Evolutionary conservation across 2,329 filamentous ascomycete species (phyloP).

Genomic region (Talaromyces piceae): DNA sequence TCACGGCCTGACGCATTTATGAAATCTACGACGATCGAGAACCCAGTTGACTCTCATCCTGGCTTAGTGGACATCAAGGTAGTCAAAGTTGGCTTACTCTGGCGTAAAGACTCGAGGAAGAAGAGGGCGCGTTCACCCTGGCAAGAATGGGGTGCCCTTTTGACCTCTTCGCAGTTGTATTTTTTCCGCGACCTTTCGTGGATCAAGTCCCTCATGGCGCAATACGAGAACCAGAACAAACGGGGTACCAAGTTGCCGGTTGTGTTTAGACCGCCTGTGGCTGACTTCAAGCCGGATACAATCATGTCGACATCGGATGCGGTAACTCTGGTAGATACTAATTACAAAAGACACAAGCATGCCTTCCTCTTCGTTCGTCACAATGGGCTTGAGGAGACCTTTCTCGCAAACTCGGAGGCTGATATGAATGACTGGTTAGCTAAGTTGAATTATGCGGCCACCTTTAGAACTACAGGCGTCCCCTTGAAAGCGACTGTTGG

Average conservation of each 20-base stretch:
- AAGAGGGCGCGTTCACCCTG: slow-evolving; percentile 91
- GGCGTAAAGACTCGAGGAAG: slow-evolving; percentile 91
- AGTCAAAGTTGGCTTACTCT: slow-evolving; percentile 88
- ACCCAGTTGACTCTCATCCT: slow-evolving; percentile 77
- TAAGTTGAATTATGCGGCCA: slow-evolving; percentile 91
- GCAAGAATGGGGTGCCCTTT: slow-evolving; percentile 97
- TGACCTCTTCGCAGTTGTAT: slow-evolving; percentile 95
- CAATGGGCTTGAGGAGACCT: slow-evolving; percentile 78
- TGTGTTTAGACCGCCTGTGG: slow-evolving; percentile 81
- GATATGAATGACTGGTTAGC: slow-evolving; percentile 97
- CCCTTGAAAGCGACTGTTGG: slow-evolving; percentile 82
- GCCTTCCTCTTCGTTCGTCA: slow-evolving; percentile 87
- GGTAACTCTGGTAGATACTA: slow-evolving; percentile 76
- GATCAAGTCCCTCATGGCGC: slow-evolving; percentile 84
- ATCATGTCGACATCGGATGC: slow-evolving; percentile 90
- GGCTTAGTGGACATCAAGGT: slow-evolving; percentile 97
- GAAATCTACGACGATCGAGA: slow-evolving; percentile 74
- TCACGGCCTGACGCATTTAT: slow-evolving; percentile 95
- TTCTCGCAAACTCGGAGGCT: slow-evolving; percentile 79
- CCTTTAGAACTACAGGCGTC: slow-evolving; percentile 85
- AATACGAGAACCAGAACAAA: slow-evolving; percentile 76
- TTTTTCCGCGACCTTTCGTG: slow-evolving; percentile 91
- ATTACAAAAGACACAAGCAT: slow-evolving; percentile 89
- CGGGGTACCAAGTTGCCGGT: slow-evolving; percentile 69
- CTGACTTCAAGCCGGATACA: slow-evolving; percentile 88